These are phyloP conservation scores for Oryza meyeriana DNA, from an alignment of 176 grass and related monocot species.

Conservation along the genomic window DNA sequence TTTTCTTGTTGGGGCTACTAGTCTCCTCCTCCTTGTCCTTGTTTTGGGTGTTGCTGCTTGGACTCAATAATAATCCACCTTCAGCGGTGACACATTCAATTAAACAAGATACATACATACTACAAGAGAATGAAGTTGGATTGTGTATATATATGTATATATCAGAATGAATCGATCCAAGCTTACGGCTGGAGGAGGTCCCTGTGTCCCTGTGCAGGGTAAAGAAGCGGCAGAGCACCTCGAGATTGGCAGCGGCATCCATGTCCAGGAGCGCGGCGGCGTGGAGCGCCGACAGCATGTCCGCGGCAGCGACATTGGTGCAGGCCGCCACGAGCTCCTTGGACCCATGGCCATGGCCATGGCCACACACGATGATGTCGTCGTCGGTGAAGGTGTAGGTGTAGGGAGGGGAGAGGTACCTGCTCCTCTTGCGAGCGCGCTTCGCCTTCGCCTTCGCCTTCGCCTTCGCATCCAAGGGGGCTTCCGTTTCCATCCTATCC, in stretches of 20 bases:
- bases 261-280: not conserved
- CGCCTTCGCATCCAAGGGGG: not conserved
- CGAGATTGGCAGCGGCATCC: not conserved
- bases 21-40: not conserved
- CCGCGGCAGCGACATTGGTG: not conserved
- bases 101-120: too few species aligned
- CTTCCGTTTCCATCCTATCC: not conserved
- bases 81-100: not conserved
- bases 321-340: too few species aligned
- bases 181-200: not conserved
- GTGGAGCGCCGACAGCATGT: conserved; percentile 28
- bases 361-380: too few species aligned
- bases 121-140: too few species aligned
- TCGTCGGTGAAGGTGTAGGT: not conserved
- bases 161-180: too few species aligned
- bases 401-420: conserved; percentile 74
- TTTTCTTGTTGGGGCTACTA: conserved; percentile 9
- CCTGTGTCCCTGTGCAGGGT: not conserved
- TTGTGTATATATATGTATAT: too few species aligned
- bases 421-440: conserved; percentile 82
- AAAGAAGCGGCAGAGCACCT: conserved; percentile 20
- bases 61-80: not conserved
- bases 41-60: not conserved
- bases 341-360: too few species aligned
- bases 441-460: conserved; percentile 15